These are phyloP conservation scores for Nothopassalora personata DNA, from an alignment of 2,329 filamentous ascomycete species.

Conservation along the genomic window DNA sequence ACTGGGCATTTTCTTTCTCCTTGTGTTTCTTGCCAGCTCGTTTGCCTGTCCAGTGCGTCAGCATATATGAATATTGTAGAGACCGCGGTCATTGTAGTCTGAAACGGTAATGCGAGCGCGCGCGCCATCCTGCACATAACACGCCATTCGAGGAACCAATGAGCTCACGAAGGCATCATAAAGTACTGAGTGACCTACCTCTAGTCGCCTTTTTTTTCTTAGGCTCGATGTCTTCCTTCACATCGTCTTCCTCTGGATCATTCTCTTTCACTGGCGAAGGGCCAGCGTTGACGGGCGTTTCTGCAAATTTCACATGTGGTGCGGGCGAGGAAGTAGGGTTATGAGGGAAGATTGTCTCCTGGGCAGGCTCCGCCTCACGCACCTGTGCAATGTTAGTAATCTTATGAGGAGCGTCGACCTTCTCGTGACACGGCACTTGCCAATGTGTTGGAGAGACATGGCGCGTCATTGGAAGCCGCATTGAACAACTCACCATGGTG, in stretches of 20 bases:
- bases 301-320: conserved; percentile 15
- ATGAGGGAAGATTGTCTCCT: conserved; percentile 33
- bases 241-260: conserved; percentile 12
- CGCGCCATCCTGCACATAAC: too few relatives aligned
- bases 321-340: conserved; percentile 6
- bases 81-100: too few relatives aligned
- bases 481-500: not conserved
- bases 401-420: too few relatives aligned
- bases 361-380: conserved; percentile 31
- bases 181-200: conserved; percentile 17
- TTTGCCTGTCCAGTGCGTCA: conserved; percentile 28
- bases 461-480: not conserved
- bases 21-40: conserved; percentile 43
- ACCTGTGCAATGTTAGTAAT: conserved; percentile 6
- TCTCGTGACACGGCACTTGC: too few relatives aligned
- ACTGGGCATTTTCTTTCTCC: conserved; percentile 37
- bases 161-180: not conserved
- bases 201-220: conserved; percentile 49
- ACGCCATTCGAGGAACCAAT: too few relatives aligned
- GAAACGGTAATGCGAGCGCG: too few relatives aligned
- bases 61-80: not conserved
- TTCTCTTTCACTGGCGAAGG: too few relatives aligned
- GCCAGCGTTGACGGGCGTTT: conserved; percentile 3
- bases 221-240: conserved; percentile 20
- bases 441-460: too few relatives aligned